A percentile compares a stretch with the other conserved stretches of the same genome.
Conservation (phyloP, 2,329 filamentous ascomycete species). For the Rhynchosporium secalis region DNA sequence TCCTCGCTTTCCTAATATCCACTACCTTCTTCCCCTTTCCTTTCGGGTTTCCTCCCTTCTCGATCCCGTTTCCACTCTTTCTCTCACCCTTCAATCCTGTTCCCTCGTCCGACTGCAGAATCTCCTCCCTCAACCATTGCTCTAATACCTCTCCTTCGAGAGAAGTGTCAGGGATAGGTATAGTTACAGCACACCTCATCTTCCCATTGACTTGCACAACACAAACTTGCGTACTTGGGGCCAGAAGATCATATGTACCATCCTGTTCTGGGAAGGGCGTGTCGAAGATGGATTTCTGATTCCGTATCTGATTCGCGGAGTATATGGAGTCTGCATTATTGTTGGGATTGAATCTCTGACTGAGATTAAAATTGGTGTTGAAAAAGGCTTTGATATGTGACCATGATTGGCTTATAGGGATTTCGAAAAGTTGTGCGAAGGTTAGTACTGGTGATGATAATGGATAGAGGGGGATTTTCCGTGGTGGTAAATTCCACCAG, state of each 20-base stretch:
- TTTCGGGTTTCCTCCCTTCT: constrained; percentile 41
- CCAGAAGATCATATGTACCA: constrained; percentile 50
- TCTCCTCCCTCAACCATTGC: constrained; percentile 60
- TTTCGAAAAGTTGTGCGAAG: background rate
- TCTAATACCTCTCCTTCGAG: constrained; percentile 49
- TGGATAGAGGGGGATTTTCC: background rate
- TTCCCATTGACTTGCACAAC: constrained; percentile 83
- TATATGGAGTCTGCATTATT: too few species aligned
- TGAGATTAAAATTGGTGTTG: background rate
- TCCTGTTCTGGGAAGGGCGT: constrained; percentile 60
- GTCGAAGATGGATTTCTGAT: constrained; percentile 43
- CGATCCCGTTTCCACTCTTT: too few species aligned
- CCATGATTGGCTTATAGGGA: background rate
- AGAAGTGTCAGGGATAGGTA: constrained; percentile 52
- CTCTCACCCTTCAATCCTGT: constrained; percentile 36
- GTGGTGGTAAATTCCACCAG: background rate
- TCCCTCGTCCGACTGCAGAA: constrained; percentile 63
- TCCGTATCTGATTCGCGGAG: too few species aligned
- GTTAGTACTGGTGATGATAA: background rate
- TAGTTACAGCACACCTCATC: constrained; percentile 65
- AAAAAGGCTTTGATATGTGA: background rate
- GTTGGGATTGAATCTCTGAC: too few species aligned
- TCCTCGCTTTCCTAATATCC: constrained; percentile 55
- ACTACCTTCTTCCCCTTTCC: constrained; percentile 40
- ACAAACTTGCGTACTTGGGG: constrained; percentile 53